Percentiles rank a stretch among this genome's conserved stretches.
These are phyloP conservation scores for Nicotiana sylvestris DNA, from an alignment of 257 asterid species.

Conservation along the genomic window DNA sequence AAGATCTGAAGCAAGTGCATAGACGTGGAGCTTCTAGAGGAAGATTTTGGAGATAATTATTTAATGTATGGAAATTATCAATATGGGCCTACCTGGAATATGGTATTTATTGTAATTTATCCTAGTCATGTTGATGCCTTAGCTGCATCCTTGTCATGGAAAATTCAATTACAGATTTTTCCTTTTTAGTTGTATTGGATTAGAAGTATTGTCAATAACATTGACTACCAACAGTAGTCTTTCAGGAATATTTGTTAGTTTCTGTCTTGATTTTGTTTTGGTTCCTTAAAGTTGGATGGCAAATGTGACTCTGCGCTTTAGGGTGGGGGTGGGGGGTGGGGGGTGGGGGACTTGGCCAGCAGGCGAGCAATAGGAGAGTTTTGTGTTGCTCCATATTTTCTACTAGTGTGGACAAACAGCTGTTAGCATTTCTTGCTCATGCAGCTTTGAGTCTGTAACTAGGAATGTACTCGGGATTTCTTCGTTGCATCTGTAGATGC, in stretches of 20 bases:
- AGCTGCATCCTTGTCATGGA: not conserved
- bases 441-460: not conserved
- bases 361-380: not conserved
- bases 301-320: not conserved
- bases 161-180: not conserved
- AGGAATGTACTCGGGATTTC: not conserved
- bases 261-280: not conserved
- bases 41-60: conserved; percentile 38
- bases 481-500: not conserved
- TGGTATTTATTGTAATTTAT: not conserved
- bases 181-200: not conserved
- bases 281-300: not conserved
- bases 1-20: conserved; percentile 36
- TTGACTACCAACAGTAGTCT: not conserved
- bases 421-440: not conserved
- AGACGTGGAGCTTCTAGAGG: conserved; percentile 40
- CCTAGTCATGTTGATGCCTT: not conserved
- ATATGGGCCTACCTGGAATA: not conserved
- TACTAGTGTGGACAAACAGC: not conserved
- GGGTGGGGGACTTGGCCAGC: not conserved
- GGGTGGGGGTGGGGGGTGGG: too few species aligned
- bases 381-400: not conserved
- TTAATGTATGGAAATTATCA: not conserved
- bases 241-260: not conserved
- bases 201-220: not conserved